Evolutionary conservation across 75 land plant species (phyloP), one percentile per base, ranked within the genome.

Genomic region (Sequoiadendron giganteum): DNA sequence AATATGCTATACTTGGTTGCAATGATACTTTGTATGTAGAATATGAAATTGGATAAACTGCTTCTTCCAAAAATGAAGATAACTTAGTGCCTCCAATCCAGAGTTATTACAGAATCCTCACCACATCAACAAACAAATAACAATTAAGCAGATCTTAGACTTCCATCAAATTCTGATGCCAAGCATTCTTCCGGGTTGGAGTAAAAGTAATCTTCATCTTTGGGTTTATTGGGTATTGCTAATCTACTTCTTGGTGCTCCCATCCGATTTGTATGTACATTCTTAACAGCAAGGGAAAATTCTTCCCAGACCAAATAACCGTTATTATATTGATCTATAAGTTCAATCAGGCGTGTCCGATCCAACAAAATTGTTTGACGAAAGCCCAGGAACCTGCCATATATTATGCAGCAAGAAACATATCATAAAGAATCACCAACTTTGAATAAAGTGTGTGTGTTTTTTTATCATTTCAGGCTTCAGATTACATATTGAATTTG

Each of bases 191-290:
- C 88, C 18, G 99, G 99, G 70, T 97, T 97, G 89, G 99, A 91
- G 75, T 96, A 97, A 82, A 97, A 97, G 85, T 97, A 96, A 79
- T 97, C 99, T 83, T 97, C 99, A 72, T 96, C 96, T 77, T 97
- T 97, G 1, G 97, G 99, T 86, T 90, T 88, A 86, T 95, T 96
- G 47, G 95, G 92, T 42, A 94, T 92, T 21, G 90, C 95, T 9
- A 81, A 25, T 78, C 97, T 89, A 54, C 18, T 84, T 38, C 52
- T 77, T 0, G 96, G 96, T 47, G 73, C 87, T 30, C 97, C 99
- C 89, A 91, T 94, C 21, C 93, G 88, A 52, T 90, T 75, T 28
- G 88, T 88, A 87, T 97, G 97, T 55, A 85, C 85, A 83, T 92
- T 91, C 90, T 93, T 93, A 13, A 96, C 91, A 42, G 91, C 75